Evolutionary conservation across 805 yeast species (phyloP).

Genomic region (Scheffersomyces spartinae): DNA sequence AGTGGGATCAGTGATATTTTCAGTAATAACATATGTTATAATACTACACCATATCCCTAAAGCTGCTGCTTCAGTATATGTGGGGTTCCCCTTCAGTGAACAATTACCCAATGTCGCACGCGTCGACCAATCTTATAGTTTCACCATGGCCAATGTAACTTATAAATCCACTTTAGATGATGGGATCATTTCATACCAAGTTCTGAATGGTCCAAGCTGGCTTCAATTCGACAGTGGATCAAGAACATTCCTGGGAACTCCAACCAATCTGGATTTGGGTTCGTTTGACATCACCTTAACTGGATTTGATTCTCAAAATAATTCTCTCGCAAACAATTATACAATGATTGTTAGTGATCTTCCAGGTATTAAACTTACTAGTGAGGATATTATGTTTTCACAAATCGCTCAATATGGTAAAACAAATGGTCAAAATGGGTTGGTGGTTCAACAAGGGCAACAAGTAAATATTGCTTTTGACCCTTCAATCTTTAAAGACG

Average conservation of each 20-base stretch:
- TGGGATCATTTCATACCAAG: slow-evolving; percentile 41
- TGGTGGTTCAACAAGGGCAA: slow-evolving; percentile 63
- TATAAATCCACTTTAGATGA: slow-evolving; percentile 32
- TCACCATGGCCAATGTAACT: slow-evolving; percentile 62
- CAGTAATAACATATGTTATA: no score
- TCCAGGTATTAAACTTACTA: slow-evolving; percentile 40
- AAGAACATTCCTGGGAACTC: slow-evolving; percentile 62
- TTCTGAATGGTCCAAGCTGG: slow-evolving; percentile 64
- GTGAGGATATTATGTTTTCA: slow-evolving; percentile 31
- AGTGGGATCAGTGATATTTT: no score
- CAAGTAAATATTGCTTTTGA: slow-evolving; percentile 57
- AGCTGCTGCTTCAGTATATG: slow-evolving; percentile 44
- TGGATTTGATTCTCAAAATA: slow-evolving; percentile 56
- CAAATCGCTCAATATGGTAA: slow-evolving; percentile 55
- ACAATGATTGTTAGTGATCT: slow-evolving; percentile 47
- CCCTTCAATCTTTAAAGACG: slow-evolving; percentile 40
- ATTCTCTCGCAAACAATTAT: slow-evolving; percentile 36
- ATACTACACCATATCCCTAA: no score
- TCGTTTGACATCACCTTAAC: slow-evolving; percentile 37
- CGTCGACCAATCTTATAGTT: slow-evolving; percentile 46
- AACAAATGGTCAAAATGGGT: slow-evolving; percentile 66
- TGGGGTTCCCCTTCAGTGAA: slow-evolving; percentile 67
- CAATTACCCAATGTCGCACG: slow-evolving; percentile 88
- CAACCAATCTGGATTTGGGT: slow-evolving; percentile 31
- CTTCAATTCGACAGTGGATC: slow-evolving; percentile 52